Evolutionary conservation across 345 rosid genomes (phyloP).

Genomic region (Camelina sativa): DNA sequence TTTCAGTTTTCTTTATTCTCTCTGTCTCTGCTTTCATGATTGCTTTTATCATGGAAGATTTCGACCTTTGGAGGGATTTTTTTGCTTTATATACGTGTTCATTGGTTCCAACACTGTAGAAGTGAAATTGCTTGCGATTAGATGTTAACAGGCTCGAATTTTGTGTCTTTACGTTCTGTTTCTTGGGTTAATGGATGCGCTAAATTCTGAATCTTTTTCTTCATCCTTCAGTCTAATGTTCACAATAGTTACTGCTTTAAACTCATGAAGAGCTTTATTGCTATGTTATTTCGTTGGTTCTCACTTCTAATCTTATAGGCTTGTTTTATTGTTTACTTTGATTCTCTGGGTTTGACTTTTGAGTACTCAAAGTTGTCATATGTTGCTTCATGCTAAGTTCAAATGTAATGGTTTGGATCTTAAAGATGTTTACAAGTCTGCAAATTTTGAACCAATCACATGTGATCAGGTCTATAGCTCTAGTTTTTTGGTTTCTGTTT

Average conservation of each 20-base stretch:
- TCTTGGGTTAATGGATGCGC: neutral
- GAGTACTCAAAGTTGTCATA: neutral
- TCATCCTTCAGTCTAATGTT: slow-evolving; percentile 1
- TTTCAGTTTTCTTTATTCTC: neutral
- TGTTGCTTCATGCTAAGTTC: neutral
- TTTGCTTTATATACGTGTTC: neutral
- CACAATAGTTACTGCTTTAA: neutral
- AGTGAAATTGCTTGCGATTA: slow-evolving; percentile 19
- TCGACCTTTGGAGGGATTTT: slow-evolving; percentile 15
- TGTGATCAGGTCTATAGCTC: too few species aligned
- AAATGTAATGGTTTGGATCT: slow-evolving; percentile 6
- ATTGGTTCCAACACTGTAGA: neutral
- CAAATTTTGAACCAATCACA: too few species aligned
- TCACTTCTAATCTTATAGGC: neutral
- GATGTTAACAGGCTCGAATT: neutral
- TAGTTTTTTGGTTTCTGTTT: too few species aligned
- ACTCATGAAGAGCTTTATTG: neutral
- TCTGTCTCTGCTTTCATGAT: slow-evolving; percentile 13
- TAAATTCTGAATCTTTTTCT: slow-evolving; percentile 11
- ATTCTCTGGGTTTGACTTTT: neutral
- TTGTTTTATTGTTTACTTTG: slow-evolving; percentile 16
- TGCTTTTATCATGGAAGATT: slow-evolving; percentile 1
- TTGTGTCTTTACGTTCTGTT: slow-evolving; percentile 6
- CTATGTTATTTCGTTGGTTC: neutral
- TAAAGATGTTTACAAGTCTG: too few species aligned